A percentile compares a stretch with the other conserved stretches of the same genome.
Evolutionary conservation across 345 rosid species (phyloP).

Genomic region (Syzygium aqueum): DNA sequence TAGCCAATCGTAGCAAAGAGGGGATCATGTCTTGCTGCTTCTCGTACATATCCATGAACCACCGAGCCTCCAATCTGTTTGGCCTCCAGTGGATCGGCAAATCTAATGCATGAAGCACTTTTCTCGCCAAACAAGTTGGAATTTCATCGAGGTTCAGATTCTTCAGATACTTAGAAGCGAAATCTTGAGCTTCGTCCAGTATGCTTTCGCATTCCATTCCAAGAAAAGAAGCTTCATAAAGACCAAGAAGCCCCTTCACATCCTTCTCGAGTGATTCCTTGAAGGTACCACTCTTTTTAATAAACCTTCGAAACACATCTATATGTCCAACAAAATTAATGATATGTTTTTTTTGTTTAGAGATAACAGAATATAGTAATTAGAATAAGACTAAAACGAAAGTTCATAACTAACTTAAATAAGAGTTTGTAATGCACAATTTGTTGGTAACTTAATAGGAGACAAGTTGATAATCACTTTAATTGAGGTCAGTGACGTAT

Average conservation of each 20-base stretch:
- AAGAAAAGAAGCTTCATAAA: conserved; percentile 15
- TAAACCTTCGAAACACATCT: conserved; percentile 10
- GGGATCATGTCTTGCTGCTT: background rate
- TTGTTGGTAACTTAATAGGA: background rate
- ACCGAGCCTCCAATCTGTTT: conserved; percentile 6
- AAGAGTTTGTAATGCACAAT: background rate
- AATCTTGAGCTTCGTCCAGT: conserved; percentile 1
- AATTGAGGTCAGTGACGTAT: background rate
- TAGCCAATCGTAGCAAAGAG: conserved; percentile 5
- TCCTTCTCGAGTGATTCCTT: background rate
- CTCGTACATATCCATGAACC: conserved; percentile 4
- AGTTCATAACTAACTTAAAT: background rate
- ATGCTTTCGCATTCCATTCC: conserved; percentile 1
- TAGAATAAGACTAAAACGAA: background rate
- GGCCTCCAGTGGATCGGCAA: conserved; percentile 10
- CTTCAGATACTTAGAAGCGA: background rate
- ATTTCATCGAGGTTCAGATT: background rate
- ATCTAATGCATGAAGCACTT: conserved; percentile 7
- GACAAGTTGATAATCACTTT: background rate
- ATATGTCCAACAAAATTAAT: background rate
- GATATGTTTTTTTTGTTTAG: background rate
- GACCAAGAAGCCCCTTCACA: conserved; percentile 8
- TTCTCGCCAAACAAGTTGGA: background rate
- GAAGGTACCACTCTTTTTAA: conserved; percentile 1
- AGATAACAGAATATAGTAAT: background rate